phyloP scores from a whole-genome alignment of 768 basidiomycete species.

The Suillus subaureus region DNA sequence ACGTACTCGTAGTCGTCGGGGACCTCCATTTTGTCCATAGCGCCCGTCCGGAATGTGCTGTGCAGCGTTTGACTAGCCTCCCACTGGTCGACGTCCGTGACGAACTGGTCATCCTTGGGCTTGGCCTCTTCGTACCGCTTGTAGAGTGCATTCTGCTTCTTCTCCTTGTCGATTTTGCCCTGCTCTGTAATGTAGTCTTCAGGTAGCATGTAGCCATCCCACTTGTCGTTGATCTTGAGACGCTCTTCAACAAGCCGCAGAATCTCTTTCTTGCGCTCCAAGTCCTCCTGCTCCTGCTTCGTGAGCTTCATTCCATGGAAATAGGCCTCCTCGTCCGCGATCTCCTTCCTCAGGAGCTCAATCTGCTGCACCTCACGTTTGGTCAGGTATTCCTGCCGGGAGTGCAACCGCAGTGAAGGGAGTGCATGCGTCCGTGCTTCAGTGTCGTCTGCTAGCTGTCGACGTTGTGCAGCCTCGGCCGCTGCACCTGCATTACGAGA shows the following conservation, averaged over 20 bases:
- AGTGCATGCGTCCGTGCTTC: conserved; percentile 55
- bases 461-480: conserved; percentile 80
- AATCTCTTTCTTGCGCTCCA: conserved; percentile 91
- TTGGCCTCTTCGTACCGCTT: conserved; percentile 94
- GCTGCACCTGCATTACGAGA: conserved; percentile 68
- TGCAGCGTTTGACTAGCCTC: conserved; percentile 89
- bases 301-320: conserved; percentile 92
- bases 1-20: conserved; percentile 95
- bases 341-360: conserved; percentile 89
- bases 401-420: conserved; percentile 81
- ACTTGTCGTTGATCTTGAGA: conserved; percentile 91
- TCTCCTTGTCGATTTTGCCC: conserved; percentile 97
- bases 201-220: conserved; percentile 94
- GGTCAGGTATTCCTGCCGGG: conserved; percentile 93
- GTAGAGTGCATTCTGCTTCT: conserved; percentile 90
- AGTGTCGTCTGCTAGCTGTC: conserved; percentile 79
- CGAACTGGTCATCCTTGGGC: conserved; percentile 90
- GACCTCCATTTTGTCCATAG: conserved; percentile 83
- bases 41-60: conserved; percentile 88
- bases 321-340: conserved; percentile 90
- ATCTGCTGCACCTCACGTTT: conserved; percentile 97
- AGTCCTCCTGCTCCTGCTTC: conserved; percentile 76
- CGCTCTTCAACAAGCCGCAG: conserved; percentile 92
- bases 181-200: conserved; percentile 99
- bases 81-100: conserved; percentile 98